A percentile compares a stretch with the other conserved stretches of the same genome.
Conservation (phyloP, 1,284 basidiomycete genomes). For the Gymnopus androsaceus region DNA sequence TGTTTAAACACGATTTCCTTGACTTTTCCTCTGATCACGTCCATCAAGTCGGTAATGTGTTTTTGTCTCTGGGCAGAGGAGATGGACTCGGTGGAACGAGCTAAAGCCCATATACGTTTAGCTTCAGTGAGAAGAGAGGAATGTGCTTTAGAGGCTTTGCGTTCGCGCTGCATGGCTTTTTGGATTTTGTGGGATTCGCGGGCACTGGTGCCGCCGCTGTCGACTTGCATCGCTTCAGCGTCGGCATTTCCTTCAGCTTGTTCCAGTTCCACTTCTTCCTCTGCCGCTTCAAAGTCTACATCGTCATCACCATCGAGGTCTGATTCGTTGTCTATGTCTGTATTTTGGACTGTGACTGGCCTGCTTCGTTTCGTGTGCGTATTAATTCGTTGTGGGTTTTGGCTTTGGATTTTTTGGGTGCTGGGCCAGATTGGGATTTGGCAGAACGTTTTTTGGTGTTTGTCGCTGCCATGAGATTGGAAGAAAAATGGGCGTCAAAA, state of each 20-base stretch:
- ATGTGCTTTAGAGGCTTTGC: conserved; percentile 77
- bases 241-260: conserved; percentile 8
- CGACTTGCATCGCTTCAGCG: conserved; percentile 26
- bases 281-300: conserved; percentile 36
- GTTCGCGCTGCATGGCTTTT: conserved; percentile 61
- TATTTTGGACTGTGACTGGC: conserved; percentile 48
- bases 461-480: neutral
- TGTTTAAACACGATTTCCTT: conserved; percentile 87
- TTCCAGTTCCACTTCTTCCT: too few species aligned
- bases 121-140: conserved; percentile 72
- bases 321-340: conserved; percentile 34
- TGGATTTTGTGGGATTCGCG: conserved; percentile 71
- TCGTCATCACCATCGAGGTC: conserved; percentile 31
- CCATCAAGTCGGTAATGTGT: conserved; percentile 73
- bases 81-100: conserved; percentile 74
- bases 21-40: conserved; percentile 71
- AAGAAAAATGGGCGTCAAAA: too few species aligned
- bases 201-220: conserved; percentile 33
- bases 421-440: conserved; percentile 46
- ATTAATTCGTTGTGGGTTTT: neutral
- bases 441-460: conserved; percentile 51
- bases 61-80: conserved; percentile 62
- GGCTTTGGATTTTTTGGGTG: conserved; percentile 52
- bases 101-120: conserved; percentile 82
- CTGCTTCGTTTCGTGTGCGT: conserved; percentile 46